Evolutionary conservation across 306 rosid species (phyloP).

Genomic region (Albizia julibrissin): DNA sequence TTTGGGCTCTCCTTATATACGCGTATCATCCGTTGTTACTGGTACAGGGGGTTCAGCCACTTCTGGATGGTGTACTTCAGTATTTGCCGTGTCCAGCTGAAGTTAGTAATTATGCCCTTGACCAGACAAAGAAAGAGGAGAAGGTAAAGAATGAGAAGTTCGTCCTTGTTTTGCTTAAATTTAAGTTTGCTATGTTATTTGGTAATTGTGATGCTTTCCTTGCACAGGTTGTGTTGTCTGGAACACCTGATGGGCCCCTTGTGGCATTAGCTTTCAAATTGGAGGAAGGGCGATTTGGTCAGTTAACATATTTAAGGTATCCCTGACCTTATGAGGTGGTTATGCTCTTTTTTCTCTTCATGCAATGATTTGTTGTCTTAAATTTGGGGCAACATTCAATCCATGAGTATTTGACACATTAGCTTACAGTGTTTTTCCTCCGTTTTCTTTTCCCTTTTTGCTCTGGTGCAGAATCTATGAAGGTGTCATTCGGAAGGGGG

Average conservation of each 20-base stretch:
- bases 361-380: conserved; percentile 3
- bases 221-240: conserved; percentile 63
- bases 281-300: conserved; percentile 96
- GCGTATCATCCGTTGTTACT: conserved; percentile 35
- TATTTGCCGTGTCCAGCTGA: conserved; percentile 96
- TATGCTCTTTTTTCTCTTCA: conserved; percentile 14
- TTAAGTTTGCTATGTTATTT: conserved; percentile 14
- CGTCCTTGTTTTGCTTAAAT: conserved; percentile 24
- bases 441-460: neutral
- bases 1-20: neutral
- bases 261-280: conserved; percentile 97
- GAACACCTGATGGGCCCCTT: conserved; percentile 93
- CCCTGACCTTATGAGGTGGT: conserved; percentile 12
- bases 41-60: conserved; percentile 95
- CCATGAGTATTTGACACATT: conserved; percentile 4
- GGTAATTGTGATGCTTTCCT: conserved; percentile 31
- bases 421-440: conserved; percentile 8
- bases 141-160: conserved; percentile 55
- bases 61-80: conserved; percentile 80
- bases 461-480: conserved; percentile 74
- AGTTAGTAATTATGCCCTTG: conserved; percentile 88
- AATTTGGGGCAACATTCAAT: conserved; percentile 15
- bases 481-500: conserved; percentile 94
- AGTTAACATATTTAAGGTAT: conserved; percentile 93
- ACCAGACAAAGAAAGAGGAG: conserved; percentile 86